Base-by-base conservation (phyloP, 352 stramenopile genomes). In the Vaucheria bursata region DNA sequence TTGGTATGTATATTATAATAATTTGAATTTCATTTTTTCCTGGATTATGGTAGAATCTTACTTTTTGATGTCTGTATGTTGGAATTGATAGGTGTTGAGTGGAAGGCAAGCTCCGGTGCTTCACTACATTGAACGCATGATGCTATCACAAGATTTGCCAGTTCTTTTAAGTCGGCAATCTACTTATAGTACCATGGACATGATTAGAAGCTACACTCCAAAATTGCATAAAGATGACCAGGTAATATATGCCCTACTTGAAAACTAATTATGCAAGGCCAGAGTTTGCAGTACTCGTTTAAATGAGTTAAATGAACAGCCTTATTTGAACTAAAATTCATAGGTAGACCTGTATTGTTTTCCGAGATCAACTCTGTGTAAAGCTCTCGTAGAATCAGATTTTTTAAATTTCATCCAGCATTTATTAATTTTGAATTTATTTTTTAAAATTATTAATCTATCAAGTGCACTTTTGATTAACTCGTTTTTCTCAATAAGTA, bases 161-260 rank as follows among this genome's bases (percentile, higher is more conserved):
- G 69, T 78, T 6, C 74, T 81, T 36, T 31, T 81, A 29, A 81
- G 75, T 59, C 76, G 77, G 67, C 32, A 52, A 3, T 81, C 75
- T 7, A 81, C 75, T 31, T 81, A 74, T 64, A 59, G 77, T 53
- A 81, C 75, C 4, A 81, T 81, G 75, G 75, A 81, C 53, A 33
- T 49, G 75, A 78, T 81, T 49, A 49, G 75, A 39, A 78, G 67
- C 66, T 82, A 82, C 77, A 82, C 77, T 1, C 77, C 77, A n/a
- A 82, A 82, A 67, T 73, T 82, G 4, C 77, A 82, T 73, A 82
- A 82, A 40, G 77, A 82, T 29, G 77, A 82, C 34, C 31, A 25
- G 25, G 45, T 25, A 25, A 18, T 18, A 18, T 25, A 59, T 59
- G 25, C 45, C 45, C 12, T 25, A 59, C 25, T 18, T 59, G 25